Percentiles rank a stretch among this genome's conserved stretches.
phyloP scores from a whole-genome alignment of 2,329 filamentous ascomycete genomes.

The Graphilbum sp. region DNA sequence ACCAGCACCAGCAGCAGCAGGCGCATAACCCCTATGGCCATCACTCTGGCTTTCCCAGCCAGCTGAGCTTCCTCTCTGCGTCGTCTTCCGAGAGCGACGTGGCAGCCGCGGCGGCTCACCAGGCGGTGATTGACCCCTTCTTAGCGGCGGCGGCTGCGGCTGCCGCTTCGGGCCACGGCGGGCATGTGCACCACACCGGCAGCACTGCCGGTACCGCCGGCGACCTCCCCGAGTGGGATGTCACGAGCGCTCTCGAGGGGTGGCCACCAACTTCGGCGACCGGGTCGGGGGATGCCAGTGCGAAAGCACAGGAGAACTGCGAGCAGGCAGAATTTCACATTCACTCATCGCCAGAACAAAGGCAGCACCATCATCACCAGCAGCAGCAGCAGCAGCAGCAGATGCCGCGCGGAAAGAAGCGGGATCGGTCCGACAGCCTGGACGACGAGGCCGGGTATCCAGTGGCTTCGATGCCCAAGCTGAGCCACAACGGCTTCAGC shows the following conservation, averaged over 20 bases:
- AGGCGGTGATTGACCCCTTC: constrained; percentile 12
- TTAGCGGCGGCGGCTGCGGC: constrained; percentile 9
- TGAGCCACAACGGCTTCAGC: constrained; percentile 9
- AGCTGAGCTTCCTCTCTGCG: constrained; percentile 21
- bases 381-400: not conserved
- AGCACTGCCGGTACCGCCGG: not conserved
- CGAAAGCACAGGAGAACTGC: constrained; percentile 4
- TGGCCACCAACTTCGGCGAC: no score
- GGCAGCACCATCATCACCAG: no score
- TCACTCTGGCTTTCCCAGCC: constrained; percentile 14
- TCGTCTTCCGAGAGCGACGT: constrained; percentile 14
- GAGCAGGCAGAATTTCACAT: not conserved
- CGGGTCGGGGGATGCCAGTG: constrained; percentile 3
- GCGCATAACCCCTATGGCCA: constrained; percentile 3
- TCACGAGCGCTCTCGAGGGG: no score
- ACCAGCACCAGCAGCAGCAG: not conserved
- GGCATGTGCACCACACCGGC: no score
- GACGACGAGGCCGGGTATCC: constrained; percentile 11
- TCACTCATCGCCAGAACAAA: not conserved
- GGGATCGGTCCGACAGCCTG: constrained; percentile 16
- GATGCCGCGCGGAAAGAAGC: constrained; percentile 13
- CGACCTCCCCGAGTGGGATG: constrained; percentile 10
- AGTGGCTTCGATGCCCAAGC: constrained; percentile 9
- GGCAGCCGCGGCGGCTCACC: constrained; percentile 4
- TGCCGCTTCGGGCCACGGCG: not conserved